phyloP scores from a whole-genome alignment of 2,329 filamentous ascomycete genomes.

The Hypoxylon rubiginosum region DNA sequence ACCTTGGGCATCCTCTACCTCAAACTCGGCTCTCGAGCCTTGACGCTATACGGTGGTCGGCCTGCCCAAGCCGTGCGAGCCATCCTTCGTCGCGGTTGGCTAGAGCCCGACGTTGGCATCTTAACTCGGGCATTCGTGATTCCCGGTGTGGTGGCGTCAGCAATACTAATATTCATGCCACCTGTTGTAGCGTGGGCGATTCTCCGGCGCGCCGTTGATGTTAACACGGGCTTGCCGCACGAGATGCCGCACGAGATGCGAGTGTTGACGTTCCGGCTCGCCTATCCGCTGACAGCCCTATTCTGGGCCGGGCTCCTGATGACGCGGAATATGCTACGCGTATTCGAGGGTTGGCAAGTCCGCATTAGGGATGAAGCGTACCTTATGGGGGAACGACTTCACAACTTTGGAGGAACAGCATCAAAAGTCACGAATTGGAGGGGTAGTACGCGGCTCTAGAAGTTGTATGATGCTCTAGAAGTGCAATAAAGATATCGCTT shows the following conservation, averaged over 20 bases:
- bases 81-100: conserved; percentile 80
- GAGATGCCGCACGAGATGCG: conserved; percentile 46
- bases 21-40: conserved; percentile 79
- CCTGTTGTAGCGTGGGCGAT: conserved; percentile 68
- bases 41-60: conserved; percentile 76
- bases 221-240: too few species aligned
- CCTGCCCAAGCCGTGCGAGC: conserved; percentile 80
- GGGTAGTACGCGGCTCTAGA: conserved; percentile 44
- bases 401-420: conserved; percentile 76
- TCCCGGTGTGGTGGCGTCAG: conserved; percentile 75
- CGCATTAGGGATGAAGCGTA: conserved; percentile 95
- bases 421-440: conserved; percentile 46
- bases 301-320: conserved; percentile 61
- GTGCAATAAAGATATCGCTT: not conserved
- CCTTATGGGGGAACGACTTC: conserved; percentile 90
- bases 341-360: conserved; percentile 81
- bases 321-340: conserved; percentile 67
- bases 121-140: conserved; percentile 90
- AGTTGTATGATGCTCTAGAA: not conserved
- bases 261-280: conserved; percentile 65
- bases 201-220: conserved; percentile 53
- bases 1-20: conserved; percentile 92
- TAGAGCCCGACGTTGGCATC: conserved; percentile 81
- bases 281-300: conserved; percentile 77
- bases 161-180: conserved; percentile 74